Base-by-base conservation (phyloP, 179 eudicot genomes). In the Patellifolia procumbens region DNA sequence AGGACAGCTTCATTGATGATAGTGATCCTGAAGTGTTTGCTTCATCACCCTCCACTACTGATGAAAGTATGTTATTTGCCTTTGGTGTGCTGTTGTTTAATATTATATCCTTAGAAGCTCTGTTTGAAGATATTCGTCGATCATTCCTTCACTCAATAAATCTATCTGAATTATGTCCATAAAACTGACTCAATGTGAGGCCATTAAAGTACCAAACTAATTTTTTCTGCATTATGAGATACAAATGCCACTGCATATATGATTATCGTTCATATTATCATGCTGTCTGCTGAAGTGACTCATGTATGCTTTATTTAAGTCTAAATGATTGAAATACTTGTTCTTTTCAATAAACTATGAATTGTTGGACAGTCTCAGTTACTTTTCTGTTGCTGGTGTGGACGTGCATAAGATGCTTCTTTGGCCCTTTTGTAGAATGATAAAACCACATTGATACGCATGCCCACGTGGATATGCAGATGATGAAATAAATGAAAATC, bases 1-100 rank as follows among this genome's bases (percentile, higher is more conserved):
- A 88, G 20, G 93, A 88, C 83, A 92, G 95, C 75, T 93, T 93
- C 81, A 93, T 93, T 67, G 81, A 92, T 79, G 98, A 92, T 61
- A 83, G 66, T 63, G 85, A 88, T 55, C 82, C 78, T 48, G 80
- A 83, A 83, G 82, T 53, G 29, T 71, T 52, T 35, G 56, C 88
- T 66, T 78, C 89, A 55, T 86, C 90, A 13, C 86, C 87, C 65
- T 78, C 80, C 62, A 62, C 89, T 48, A 83, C 78, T 76, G 76
- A 73, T 58, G 59, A 70, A 81, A 89, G 98, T 92, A 83, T 74
- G 77, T 48, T 68, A 48, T 46, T 37, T 61, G 13, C 32, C 29
- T 28, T 65, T 13, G 6, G 42, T 37, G 42, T 37, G 42, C 42
- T 37, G 16, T n/a, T 61, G 5, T 45, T 20, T 26, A 37, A 62